Evolutionary conservation across 176 grass and related monocot genomes (phyloP).

Genomic region (Metroxylon sagu): DNA sequence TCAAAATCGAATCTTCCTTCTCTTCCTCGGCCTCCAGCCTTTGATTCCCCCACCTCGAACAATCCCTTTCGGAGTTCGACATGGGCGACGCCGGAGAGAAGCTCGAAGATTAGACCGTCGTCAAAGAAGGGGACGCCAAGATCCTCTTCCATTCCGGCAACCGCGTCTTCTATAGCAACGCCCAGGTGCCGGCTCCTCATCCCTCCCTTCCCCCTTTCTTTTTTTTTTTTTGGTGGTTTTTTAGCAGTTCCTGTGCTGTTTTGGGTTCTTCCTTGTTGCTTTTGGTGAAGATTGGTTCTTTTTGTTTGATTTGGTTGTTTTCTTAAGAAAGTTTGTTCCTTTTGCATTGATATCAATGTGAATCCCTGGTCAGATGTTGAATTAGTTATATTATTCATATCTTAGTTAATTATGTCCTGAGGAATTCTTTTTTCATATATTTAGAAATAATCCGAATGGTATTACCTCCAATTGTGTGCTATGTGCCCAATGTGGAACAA

Average conservation of each 20-base stretch:
- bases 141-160: slow-evolving; percentile 70
- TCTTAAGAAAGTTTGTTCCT: neutral
- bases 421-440: too few relatives aligned
- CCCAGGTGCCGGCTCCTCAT: slow-evolving; percentile 38
- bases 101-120: slow-evolving; percentile 56
- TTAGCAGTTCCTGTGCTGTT: neutral
- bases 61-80: neutral
- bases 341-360: neutral
- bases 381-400: too few relatives aligned
- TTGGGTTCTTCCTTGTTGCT: neutral
- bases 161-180: slow-evolving; percentile 76
- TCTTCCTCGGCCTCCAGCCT: too few relatives aligned
- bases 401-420: too few relatives aligned
- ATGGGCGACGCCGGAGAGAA: slow-evolving; percentile 55
- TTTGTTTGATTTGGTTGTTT: neutral
- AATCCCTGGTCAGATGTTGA: too few relatives aligned
- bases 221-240: neutral
- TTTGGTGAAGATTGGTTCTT: neutral
- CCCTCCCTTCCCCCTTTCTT: neutral
- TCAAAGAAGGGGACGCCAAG: slow-evolving; percentile 83
- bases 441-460: too few relatives aligned
- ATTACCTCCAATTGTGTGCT: too few relatives aligned
- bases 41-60: too few relatives aligned
- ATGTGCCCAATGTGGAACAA: too few relatives aligned
- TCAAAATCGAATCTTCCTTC: too few relatives aligned